Evolutionary conservation across 1,139 yeast genomes (phyloP).

Genomic region (Trichomonascaceae sp.): DNA sequence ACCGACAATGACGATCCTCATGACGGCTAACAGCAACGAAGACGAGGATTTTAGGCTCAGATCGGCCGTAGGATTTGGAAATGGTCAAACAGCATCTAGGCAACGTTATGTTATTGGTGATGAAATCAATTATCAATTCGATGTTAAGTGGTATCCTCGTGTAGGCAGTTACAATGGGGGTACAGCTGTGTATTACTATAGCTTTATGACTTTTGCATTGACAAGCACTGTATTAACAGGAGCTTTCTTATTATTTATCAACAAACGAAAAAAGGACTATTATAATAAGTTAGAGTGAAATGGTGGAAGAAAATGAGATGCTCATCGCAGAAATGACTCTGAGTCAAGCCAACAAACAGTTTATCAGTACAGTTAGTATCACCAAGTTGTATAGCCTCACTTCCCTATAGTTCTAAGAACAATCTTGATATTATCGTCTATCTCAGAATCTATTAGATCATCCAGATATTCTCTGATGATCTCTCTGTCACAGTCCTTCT

Average conservation of each 20-base stretch:
- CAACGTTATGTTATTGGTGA: slow-evolving; percentile 63
- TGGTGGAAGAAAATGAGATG: background rate
- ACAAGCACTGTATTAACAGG: slow-evolving; percentile 19
- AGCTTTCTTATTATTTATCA: slow-evolving; percentile 20
- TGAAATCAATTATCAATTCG: slow-evolving; percentile 49
- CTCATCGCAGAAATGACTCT: background rate
- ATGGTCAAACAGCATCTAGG: slow-evolving; percentile 49
- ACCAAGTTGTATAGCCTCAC: background rate
- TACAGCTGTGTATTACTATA: slow-evolving; percentile 12
- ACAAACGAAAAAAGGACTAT: slow-evolving; percentile 20
- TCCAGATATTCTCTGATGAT: slow-evolving; percentile 1
- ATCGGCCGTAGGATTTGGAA: slow-evolving; percentile 52
- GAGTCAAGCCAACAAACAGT: background rate
- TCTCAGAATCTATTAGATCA: slow-evolving; percentile 14
- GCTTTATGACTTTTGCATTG: slow-evolving; percentile 18
- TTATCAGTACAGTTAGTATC: background rate
- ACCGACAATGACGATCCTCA: slow-evolving; percentile 48
- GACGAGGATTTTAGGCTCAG: slow-evolving; percentile 11
- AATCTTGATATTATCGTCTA: slow-evolving; percentile 5
- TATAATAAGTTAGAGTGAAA: slow-evolving; percentile 18
- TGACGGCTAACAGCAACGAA: slow-evolving; percentile 24
- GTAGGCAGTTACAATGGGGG: slow-evolving; percentile 9
- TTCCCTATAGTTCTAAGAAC: background rate
- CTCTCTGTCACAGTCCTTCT: slow-evolving; percentile 21
- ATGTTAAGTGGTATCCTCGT: slow-evolving; percentile 49